A percentile compares a stretch with the other conserved stretches of the same genome.
Evolutionary conservation across 2,329 filamentous ascomycete genomes (phyloP).

Genomic region (Arthrobotrys musiformis): DNA sequence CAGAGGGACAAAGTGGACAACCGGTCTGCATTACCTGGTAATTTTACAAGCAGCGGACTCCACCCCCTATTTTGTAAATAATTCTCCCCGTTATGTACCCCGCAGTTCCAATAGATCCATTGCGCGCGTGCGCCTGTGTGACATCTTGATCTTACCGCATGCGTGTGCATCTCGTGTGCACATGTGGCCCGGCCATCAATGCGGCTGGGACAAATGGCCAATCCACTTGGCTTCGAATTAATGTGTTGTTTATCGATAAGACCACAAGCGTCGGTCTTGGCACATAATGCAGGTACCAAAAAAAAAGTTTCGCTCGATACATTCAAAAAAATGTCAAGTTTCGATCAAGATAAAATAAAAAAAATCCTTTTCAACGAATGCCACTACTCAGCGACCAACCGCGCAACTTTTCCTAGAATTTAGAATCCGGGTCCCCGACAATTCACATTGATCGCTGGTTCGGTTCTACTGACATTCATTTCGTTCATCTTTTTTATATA

Average conservation of each 20-base stretch:
- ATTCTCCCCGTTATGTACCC: neutral
- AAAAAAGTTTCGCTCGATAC: neutral
- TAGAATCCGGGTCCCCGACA: neutral
- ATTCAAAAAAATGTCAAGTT: neutral
- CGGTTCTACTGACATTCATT: neutral
- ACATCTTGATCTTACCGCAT: no score
- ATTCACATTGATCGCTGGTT: neutral
- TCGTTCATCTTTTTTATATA: neutral
- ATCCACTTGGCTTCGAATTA: neutral
- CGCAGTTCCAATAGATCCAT: no score
- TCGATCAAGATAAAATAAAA: neutral
- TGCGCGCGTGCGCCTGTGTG: no score
- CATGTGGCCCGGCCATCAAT: no score
- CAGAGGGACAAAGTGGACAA: conserved; percentile 52
- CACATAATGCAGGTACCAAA: conserved; percentile 39
- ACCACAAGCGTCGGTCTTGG: conserved; percentile 15
- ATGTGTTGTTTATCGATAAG: conserved; percentile 37
- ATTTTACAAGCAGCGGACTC: neutral
- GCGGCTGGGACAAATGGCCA: no score
- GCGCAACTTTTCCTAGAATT: neutral
- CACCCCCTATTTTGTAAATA: neutral
- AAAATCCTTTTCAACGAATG: neutral
- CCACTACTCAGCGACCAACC: neutral
- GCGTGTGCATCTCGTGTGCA: no score
- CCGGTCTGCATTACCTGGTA: conserved; percentile 54